Base-by-base conservation (phyloP, 2,329 filamentous ascomycete species). In the Alternaria infectoria region DNA sequence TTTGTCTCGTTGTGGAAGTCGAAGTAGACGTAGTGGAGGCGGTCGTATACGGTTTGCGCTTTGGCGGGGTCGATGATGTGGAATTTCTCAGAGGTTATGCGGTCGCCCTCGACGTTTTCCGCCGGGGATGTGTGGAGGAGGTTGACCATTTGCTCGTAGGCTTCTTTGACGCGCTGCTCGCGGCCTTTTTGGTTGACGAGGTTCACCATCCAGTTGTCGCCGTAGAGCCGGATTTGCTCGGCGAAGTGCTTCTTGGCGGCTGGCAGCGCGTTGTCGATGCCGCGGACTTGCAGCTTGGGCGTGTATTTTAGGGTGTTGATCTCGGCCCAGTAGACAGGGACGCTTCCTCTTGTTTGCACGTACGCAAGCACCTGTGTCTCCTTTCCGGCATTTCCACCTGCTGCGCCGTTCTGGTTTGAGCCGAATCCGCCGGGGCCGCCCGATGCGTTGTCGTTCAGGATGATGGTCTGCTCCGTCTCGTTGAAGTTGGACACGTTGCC, bases 401-500 rank as follows among this genome's bases (percentile, higher is more conserved):
- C 68, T 44, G 49, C 91, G 65, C 90, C 90, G 76, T 92, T 93
- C 73, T 92, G 88, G 83, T 92, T 91, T 19, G 91, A 89, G 62
- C 87, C 91, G 79, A 92, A 97, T 7, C 93, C 94, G 44, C 92
- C 90, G 46, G 96, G 82, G 1, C 91, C 91, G 61, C 89, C 89
- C 4, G 86, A 86, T 51, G 87, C 86, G 59, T 83, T 87, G 80
- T 98, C 96, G 74, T 98, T 98, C 70, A 98, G 81, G 40, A 99
- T 89, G 64, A 97, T 86, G 32, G 96, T 86, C 78, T 99, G 96
- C 78, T 99, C 96, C 0, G 96, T 98, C 84, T 99, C 96, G 77
- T 99, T 99, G 86, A 95, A 99, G 80, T 99, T 99, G 69, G 96
- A 93, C n/a, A 96, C 96, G 78, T 98, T 89, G 23, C 96, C 96